Conservation (phyloP, 805 yeast genomes). For the Sugiyamaella lignohabitans region DNA sequence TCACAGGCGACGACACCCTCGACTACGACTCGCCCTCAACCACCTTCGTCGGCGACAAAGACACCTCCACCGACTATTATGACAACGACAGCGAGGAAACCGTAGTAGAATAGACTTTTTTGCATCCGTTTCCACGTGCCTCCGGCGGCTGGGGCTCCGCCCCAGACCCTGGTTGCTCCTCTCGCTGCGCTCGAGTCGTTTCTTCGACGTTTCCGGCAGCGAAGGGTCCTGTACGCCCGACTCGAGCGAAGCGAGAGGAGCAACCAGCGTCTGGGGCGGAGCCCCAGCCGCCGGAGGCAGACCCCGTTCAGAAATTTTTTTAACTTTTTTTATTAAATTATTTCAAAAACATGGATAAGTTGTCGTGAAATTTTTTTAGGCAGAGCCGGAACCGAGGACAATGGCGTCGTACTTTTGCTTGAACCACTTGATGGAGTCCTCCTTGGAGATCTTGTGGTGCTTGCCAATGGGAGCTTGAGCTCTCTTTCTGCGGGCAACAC, state of each 20-base stretch:
- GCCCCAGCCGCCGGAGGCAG: not conserved
- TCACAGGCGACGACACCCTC: not conserved
- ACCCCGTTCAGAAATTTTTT: not conserved
- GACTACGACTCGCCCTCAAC: not conserved
- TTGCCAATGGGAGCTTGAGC: constrained; percentile 81
- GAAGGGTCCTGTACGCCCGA: too few species aligned
- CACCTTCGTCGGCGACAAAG: too few species aligned
- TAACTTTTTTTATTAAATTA: too few species aligned
- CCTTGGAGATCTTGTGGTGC: constrained; percentile 85
- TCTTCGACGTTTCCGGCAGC: too few species aligned
- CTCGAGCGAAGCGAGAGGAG: not conserved
- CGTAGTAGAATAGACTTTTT: not conserved
- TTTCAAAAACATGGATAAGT: not conserved
- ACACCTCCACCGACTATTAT: too few species aligned
- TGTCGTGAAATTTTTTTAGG: not conserved
- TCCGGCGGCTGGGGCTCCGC: not conserved
- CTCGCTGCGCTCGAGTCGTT: too few species aligned
- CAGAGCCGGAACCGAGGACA: constrained; percentile 39
- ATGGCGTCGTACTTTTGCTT: constrained; percentile 99
- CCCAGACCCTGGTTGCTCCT: not conserved
- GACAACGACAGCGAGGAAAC: not conserved
- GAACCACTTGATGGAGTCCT: constrained; percentile 97
- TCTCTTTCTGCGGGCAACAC: constrained; percentile 94
- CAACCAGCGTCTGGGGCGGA: too few species aligned
- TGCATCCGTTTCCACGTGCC: not conserved